These are phyloP conservation scores for Leccinum incarnatum DNA, from an alignment of 768 basidiomycete genomes.

Conservation along the genomic window DNA sequence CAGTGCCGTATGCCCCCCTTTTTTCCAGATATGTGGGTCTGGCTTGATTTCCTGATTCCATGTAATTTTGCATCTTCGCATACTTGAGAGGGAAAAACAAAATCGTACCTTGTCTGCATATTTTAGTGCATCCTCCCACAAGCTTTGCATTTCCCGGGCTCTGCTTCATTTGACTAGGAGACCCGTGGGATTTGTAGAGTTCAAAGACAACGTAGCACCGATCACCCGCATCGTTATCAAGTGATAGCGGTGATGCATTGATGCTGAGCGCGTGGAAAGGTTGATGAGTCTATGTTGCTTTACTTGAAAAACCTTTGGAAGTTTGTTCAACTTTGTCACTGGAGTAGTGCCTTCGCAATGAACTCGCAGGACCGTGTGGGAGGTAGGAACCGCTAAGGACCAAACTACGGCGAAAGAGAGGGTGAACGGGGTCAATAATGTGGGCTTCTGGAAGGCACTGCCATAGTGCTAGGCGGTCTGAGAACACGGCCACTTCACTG, in stretches of 20 bases:
- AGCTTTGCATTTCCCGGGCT: too few relatives aligned
- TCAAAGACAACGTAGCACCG: background rate
- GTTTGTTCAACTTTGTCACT: background rate
- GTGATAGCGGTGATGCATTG: background rate
- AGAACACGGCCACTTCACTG: background rate
- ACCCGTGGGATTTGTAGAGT: too few relatives aligned
- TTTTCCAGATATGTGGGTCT: too few relatives aligned
- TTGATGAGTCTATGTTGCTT: background rate
- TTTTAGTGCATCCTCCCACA: too few relatives aligned
- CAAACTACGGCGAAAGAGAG: background rate
- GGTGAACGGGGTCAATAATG: background rate
- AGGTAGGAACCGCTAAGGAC: background rate
- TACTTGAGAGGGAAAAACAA: too few relatives aligned
- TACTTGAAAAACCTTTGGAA: background rate
- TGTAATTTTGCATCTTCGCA: too few relatives aligned
- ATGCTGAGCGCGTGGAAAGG: background rate
- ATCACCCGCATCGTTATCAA: background rate
- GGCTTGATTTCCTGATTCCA: too few relatives aligned
- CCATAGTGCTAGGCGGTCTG: background rate
- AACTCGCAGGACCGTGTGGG: background rate
- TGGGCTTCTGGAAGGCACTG: background rate
- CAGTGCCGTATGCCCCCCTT: too few relatives aligned
- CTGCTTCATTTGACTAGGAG: too few relatives aligned
- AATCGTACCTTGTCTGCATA: too few relatives aligned
- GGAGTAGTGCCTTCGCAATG: background rate